A percentile compares a stretch with the other conserved stretches of the same genome.
Conservation (phyloP, 179 eudicot genomes). For the Spinacia oleracea region DNA sequence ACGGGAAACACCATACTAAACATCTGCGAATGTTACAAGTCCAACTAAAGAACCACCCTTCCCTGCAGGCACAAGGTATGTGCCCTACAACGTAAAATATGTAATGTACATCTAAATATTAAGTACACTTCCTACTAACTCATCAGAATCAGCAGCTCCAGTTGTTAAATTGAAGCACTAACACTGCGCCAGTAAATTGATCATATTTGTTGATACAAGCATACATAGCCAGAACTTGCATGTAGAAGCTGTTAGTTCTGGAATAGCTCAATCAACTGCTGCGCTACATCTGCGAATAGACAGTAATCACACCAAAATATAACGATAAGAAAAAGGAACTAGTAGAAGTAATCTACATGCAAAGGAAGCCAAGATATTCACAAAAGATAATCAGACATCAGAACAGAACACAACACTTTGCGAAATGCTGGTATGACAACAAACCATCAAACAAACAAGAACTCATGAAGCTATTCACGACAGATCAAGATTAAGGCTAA, state of each 20-base stretch:
- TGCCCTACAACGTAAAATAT: not conserved
- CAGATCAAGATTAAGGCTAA: not conserved
- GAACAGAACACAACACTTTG: too few species aligned
- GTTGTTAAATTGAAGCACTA: not conserved
- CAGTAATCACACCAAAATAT: not conserved
- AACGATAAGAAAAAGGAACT: not conserved
- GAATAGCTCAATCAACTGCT: conserved; percentile 75
- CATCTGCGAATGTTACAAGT: not conserved
- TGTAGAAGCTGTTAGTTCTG: conserved; percentile 25
- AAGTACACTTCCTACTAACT: conserved; percentile 4
- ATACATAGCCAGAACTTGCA: not conserved
- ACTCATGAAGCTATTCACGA: not conserved
- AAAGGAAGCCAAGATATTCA: not conserved
- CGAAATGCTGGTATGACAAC: not conserved
- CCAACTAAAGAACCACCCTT: not conserved
- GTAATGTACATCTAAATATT: not conserved
- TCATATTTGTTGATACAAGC: conserved; percentile 13
- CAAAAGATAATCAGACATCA: not conserved
- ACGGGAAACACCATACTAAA: not conserved
- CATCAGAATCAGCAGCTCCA: conserved; percentile 19
- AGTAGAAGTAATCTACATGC: not conserved
- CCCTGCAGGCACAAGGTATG: not conserved
- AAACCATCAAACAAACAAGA: too few species aligned
- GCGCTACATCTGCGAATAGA: conserved; percentile 64
- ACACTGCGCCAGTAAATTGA: not conserved